Evolutionary conservation across 1,284 basidiomycete species (phyloP).

Genomic region (Schizophyllum commune): DNA sequence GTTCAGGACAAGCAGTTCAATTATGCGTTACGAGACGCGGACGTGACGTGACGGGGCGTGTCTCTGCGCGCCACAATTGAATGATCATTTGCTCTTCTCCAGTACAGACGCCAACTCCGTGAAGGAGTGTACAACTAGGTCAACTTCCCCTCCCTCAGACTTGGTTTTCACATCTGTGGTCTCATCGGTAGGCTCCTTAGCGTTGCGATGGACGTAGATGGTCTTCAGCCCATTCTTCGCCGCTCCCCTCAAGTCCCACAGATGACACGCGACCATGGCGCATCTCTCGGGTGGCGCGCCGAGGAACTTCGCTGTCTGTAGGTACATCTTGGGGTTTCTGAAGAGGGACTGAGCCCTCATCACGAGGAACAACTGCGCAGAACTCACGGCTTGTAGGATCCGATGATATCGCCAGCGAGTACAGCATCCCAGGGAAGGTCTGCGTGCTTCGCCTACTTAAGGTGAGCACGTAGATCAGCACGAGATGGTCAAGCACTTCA

Average conservation of each 20-base stretch:
- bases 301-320: constrained; percentile 9
- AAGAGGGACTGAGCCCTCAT: not conserved
- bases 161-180: constrained; percentile 8
- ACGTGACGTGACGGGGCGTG: not conserved
- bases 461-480: not conserved
- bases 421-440: constrained; percentile 12
- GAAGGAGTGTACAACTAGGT: constrained; percentile 12
- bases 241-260: constrained; percentile 8
- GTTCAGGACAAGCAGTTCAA: not conserved
- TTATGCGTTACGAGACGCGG: not conserved
- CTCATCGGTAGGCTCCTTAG: constrained; percentile 10
- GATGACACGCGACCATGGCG: constrained; percentile 8
- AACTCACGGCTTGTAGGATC: constrained; percentile 14
- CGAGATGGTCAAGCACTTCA: not conserved
- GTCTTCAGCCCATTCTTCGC: constrained; percentile 9
- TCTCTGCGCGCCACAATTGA: not conserved
- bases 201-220: constrained; percentile 9
- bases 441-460: constrained; percentile 15
- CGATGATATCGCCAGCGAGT: constrained; percentile 7
- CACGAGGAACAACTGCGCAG: not conserved
- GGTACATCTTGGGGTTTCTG: constrained; percentile 7
- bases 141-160: constrained; percentile 11
- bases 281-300: constrained; percentile 5
- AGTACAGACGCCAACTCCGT: constrained; percentile 10
- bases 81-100: not conserved